Conservation (phyloP, 129 eudicot genomes). For the Pseudognaphalium luteoalbum region DNA sequence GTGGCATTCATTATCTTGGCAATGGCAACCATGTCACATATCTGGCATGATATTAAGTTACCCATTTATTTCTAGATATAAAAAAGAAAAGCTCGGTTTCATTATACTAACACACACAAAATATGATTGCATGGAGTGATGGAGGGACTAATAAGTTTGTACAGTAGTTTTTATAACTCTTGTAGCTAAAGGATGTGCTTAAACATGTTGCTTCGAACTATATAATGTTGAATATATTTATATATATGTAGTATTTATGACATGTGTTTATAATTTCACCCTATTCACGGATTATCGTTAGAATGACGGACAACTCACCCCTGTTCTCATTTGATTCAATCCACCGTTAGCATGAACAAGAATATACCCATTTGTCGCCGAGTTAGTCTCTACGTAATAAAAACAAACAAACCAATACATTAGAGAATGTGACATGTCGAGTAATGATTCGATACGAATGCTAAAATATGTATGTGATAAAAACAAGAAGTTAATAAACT, state of each 20-base stretch:
- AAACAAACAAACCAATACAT: not conserved
- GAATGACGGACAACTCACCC: constrained; percentile 49
- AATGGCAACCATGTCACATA: constrained; percentile 95
- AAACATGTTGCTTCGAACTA: not conserved
- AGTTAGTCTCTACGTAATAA: constrained; percentile 36
- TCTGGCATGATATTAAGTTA: constrained; percentile 42
- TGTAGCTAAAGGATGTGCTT: not conserved
- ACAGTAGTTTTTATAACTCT: not conserved
- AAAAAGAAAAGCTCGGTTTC: not conserved
- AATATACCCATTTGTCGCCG: constrained; percentile 72
- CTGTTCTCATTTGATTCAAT: constrained; percentile 96
- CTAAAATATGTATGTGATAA: constrained; percentile 11
- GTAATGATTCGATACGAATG: not conserved
- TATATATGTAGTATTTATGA: too few species aligned
- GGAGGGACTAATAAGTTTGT: not conserved
- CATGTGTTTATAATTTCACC: too few species aligned
- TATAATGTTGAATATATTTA: not conserved
- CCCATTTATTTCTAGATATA: not conserved
- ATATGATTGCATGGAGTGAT: not conserved
- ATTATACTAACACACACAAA: not conserved
- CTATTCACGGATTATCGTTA: too few species aligned
- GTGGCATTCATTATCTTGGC: constrained; percentile 91
- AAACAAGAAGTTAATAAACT: constrained; percentile 21
- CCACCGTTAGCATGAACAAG: constrained; percentile 96
- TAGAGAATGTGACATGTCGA: not conserved